Conservation (phyloP, 331 rosid species). For the Arachis monticola region DNA sequence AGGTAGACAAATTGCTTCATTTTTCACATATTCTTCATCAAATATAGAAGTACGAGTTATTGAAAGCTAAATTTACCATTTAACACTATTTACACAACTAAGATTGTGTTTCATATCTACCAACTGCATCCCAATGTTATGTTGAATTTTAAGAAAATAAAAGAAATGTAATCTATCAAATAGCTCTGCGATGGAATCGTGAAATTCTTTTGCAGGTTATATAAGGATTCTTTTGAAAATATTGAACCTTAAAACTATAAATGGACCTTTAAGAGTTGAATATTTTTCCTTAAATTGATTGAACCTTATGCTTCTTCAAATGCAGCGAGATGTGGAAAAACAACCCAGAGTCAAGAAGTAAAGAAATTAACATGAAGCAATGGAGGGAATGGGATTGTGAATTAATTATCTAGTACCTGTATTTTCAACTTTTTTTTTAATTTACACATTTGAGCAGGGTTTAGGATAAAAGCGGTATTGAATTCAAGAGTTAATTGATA, state of each 20-base stretch:
- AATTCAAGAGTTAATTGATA: neutral
- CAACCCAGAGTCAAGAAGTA: no score
- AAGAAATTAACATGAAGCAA: no score
- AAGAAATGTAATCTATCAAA: neutral
- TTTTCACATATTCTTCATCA: constrained; percentile 19
- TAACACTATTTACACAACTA: neutral
- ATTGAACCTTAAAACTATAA: neutral
- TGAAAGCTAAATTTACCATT: constrained; percentile 6
- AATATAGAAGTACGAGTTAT: constrained; percentile 23
- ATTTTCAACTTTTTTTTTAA: no score
- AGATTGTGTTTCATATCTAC: neutral
- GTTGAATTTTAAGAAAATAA: constrained; percentile 1
- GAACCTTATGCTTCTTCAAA: no score
- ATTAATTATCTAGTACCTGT: no score
- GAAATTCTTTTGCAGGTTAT: neutral
- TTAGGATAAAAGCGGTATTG: no score
- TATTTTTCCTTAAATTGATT: neutral
- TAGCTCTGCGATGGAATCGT: neutral
- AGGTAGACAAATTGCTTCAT: constrained; percentile 9
- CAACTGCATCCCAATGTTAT: constrained; percentile 31
- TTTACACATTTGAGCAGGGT: no score
- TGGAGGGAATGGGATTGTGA: no score
- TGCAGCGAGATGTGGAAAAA: no score
- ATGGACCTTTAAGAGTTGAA: neutral
- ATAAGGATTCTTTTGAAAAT: neutral